Conservation (phyloP, 148 eudicot species). For the Rhododendron ferrugineum region DNA sequence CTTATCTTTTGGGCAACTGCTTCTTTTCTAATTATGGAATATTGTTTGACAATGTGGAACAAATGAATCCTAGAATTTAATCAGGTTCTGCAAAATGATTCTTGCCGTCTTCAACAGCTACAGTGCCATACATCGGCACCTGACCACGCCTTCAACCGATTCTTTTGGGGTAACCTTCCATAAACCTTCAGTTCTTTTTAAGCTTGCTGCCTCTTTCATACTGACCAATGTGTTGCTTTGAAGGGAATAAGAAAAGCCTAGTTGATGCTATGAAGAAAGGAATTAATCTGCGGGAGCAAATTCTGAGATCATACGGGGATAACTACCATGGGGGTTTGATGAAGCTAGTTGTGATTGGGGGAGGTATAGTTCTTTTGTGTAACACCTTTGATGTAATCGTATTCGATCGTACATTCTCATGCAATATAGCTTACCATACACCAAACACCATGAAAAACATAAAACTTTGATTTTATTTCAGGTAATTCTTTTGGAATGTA, state of each 20-base stretch:
- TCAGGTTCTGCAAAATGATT: constrained; percentile 90
- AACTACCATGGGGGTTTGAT: constrained; percentile 68
- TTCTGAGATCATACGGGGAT: constrained; percentile 64
- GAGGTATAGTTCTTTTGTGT: constrained; percentile 46
- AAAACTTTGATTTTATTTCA: neutral
- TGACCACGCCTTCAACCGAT: constrained; percentile 75
- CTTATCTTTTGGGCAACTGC: neutral
- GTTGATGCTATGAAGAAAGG: constrained; percentile 90
- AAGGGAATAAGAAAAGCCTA: constrained; percentile 94
- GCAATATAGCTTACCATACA: neutral
- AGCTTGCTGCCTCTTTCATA: neutral
- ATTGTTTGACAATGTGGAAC: constrained; percentile 5
- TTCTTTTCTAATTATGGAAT: constrained; percentile 4
- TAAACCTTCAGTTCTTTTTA: constrained; percentile 8
- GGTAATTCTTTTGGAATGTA: neutral
- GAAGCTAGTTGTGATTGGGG: constrained; percentile 90
- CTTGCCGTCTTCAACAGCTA: constrained; percentile 91
- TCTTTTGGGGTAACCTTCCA: constrained; percentile 74
- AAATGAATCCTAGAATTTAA: constrained; percentile 57
- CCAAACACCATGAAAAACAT: neutral
- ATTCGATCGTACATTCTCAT: neutral
- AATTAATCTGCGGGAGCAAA: constrained; percentile 66
- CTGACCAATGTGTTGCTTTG: constrained; percentile 11
- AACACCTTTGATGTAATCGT: neutral
- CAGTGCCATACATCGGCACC: constrained; percentile 82